Evolutionary conservation across 495 filamentous ascomycete genomes (phyloP), one percentile per base, ranked within the genome.

Genomic region (Neurospora sublineolata): DNA sequence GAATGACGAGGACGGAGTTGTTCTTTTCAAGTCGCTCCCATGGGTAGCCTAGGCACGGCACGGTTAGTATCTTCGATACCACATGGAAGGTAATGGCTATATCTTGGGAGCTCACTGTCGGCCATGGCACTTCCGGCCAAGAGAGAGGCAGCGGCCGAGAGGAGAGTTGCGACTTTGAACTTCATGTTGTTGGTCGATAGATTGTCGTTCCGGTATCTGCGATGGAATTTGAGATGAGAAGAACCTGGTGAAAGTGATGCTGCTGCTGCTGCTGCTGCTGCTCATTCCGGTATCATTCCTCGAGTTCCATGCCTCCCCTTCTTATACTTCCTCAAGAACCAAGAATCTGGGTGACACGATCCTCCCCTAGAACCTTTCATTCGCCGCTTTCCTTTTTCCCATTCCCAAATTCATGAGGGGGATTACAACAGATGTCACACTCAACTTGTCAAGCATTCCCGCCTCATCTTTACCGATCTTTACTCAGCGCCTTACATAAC

Each of bases 1-100:
- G 84, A 71, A 93, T 84, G 38, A 94, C 80, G 36, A 94, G 86
- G 42, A 77, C 75, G 1, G 78, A 72, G 44, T 79, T 68, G 72
- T 78, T 70, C 68, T 76, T 76, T 9, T 77, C 64, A 42, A 79
- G 73, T 37, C 76, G 72, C 44, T 77, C 76, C 67, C 64, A 77
- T 14, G 73, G 39, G 52, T 69, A 76, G 60, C 38, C 72, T 68
- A 36, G 27, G 27, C 2, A 6, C n/a, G 33, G 3, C 16, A 8
- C 3, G 23, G 30, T 52, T 33, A 67, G 67, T 37, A 30, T 68
- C 42, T 60, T 23, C 37, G 2, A 33, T 36, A 39, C 3, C 44
- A 27, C 33, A 18, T 20, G 46, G 20, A 23, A 23, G 33, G 7
- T 30, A 67, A 67, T n/a, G n/a, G n/a, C n/a, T 18, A 1, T 37